Evolutionary conservation across 164 flowering plant species (phyloP).

Genomic region (Sedum album): DNA sequence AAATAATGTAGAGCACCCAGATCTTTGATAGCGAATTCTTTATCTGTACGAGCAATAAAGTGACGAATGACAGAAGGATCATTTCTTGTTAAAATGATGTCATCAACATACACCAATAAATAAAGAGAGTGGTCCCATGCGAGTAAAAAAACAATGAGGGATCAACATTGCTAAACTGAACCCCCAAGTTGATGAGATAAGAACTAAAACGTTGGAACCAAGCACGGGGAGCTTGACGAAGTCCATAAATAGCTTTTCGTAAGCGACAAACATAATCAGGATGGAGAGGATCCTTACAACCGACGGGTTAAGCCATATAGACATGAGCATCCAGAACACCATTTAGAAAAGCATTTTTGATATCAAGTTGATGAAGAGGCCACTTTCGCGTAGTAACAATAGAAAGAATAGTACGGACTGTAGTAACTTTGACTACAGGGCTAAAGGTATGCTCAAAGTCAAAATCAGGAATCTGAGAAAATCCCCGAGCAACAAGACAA

Average conservation of each 20-base stretch:
- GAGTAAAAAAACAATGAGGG: neutral
- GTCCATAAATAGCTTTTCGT: neutral
- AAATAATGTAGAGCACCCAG: neutral
- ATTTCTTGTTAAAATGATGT: neutral
- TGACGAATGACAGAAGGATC: neutral
- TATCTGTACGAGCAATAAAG: too few relatives aligned
- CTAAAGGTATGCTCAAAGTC: neutral
- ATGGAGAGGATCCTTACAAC: neutral
- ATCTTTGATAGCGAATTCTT: too few relatives aligned
- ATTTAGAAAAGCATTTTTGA: neutral
- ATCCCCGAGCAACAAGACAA: neutral
- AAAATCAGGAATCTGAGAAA: neutral
- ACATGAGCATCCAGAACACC: neutral
- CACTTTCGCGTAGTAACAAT: neutral
- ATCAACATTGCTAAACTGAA: too few relatives aligned
- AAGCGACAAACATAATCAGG: neutral
- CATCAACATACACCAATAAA: neutral
- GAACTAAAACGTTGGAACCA: neutral
- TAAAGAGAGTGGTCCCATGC: too few relatives aligned
- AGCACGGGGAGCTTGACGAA: neutral
- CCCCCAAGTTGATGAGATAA: neutral
- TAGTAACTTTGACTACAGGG: neutral
- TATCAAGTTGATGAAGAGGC: neutral
- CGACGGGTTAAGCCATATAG: neutral
- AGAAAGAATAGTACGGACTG: neutral